Percentiles rank a stretch among this genome's conserved stretches.
These are phyloP conservation scores for Atalantia buxifolia DNA, from an alignment of 345 rosid genomes.

Conservation along the genomic window DNA sequence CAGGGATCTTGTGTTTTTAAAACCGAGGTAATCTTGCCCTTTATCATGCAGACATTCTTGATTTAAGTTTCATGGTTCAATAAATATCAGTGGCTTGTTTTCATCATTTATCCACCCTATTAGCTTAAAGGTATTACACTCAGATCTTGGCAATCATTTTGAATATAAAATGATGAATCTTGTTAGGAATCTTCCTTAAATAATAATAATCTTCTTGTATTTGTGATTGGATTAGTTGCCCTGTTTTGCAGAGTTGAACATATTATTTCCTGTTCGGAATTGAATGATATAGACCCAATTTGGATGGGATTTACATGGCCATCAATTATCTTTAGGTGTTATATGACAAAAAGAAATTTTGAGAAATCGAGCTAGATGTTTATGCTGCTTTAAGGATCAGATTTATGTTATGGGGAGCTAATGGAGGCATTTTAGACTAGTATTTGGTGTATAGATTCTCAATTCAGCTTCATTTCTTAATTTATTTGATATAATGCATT, in stretches of 20 bases:
- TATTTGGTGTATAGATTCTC: not conserved
- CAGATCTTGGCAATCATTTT: not conserved
- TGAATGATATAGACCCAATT: not conserved
- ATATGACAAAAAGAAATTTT: not conserved
- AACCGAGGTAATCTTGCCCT: slow-evolving; percentile 49
- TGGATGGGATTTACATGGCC: not conserved
- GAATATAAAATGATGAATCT: not conserved
- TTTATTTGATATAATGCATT: not conserved
- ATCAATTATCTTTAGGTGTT: not conserved
- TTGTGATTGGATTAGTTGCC: not conserved
- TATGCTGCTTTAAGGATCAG: not conserved
- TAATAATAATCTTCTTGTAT: not conserved
- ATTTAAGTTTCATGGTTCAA: not conserved
- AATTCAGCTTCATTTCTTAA: not conserved
- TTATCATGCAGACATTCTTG: not conserved
- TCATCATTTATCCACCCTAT: not conserved
- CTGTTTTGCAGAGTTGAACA: not conserved
- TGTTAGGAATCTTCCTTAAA: not conserved
- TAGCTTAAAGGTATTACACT: not conserved
- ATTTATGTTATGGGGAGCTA: not conserved
- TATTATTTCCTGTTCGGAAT: not conserved
- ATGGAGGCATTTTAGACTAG: not conserved
- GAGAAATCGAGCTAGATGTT: not conserved
- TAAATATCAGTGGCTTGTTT: not conserved
- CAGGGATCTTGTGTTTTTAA: slow-evolving; percentile 79